Conservation (phyloP, 2,329 filamentous ascomycete species). For the Xylariales sp. region DNA sequence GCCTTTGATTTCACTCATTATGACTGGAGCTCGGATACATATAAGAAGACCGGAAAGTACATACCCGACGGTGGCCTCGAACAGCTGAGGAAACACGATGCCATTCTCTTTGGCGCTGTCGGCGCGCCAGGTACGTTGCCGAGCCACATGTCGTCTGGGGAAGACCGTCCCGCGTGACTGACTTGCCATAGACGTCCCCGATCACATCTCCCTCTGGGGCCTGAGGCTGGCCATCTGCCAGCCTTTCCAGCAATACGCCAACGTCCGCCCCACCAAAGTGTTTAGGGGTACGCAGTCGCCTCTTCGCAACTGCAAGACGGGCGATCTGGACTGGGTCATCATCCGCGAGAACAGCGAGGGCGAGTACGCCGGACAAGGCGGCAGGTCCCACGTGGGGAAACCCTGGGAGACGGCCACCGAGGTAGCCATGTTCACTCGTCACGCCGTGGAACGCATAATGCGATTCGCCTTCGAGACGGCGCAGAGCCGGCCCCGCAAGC, state of each 20-base stretch:
- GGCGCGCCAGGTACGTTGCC: conserved; percentile 61
- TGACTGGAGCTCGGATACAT: conserved; percentile 75
- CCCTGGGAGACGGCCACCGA: conserved; percentile 72
- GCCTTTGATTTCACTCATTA: conserved; percentile 70
- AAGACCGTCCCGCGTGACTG: not conserved
- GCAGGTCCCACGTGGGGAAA: conserved; percentile 67
- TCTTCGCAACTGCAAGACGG: conserved; percentile 57
- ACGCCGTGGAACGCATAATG: conserved; percentile 68
- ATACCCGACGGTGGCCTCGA: conserved; percentile 71
- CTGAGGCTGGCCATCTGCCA: conserved; percentile 73
- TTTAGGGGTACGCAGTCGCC: conserved; percentile 70
- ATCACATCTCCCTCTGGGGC: conserved; percentile 74
- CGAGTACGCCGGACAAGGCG: conserved; percentile 74
- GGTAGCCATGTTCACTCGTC: conserved; percentile 71
- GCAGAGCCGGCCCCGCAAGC: conserved; percentile 65
- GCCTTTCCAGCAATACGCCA: conserved; percentile 73
- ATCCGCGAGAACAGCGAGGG: conserved; percentile 75
- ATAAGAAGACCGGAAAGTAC: conserved; percentile 73
- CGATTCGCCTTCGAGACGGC: conserved; percentile 73
- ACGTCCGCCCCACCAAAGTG: conserved; percentile 72
- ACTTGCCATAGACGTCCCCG: conserved; percentile 63
- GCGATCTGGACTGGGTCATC: conserved; percentile 74
- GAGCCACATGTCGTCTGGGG: too few species aligned
- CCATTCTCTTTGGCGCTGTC: conserved; percentile 73
- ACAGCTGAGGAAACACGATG: conserved; percentile 60